phyloP scores from a whole-genome alignment of 176 grass and related monocot genomes.

The Ensete glaucum region DNA sequence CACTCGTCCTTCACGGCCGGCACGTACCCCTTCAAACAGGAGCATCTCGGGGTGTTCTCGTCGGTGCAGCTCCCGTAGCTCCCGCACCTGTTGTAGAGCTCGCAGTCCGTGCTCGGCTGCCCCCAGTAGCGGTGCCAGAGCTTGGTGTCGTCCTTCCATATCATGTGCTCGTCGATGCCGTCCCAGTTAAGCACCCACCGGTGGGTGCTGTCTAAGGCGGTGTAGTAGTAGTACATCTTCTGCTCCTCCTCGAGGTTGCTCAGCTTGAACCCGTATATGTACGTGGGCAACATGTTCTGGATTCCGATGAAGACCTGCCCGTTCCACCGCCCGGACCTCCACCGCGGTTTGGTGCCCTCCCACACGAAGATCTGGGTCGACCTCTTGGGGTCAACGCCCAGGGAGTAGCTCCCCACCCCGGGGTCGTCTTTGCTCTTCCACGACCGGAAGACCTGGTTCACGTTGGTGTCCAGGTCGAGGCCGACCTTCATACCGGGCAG shows the following conservation, averaged over 20 bases:
- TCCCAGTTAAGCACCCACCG: slow-evolving; percentile 22
- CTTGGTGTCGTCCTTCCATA: slow-evolving; percentile 10
- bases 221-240: slow-evolving; percentile 49
- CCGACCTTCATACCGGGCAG: slow-evolving; percentile 46
- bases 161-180: slow-evolving; percentile 23
- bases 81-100: slow-evolving; percentile 59
- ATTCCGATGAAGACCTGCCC: slow-evolving; percentile 40
- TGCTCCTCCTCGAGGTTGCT: slow-evolving; percentile 30
- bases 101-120: slow-evolving; percentile 44
- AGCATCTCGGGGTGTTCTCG: slow-evolving; percentile 25
- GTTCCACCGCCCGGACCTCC: slow-evolving; percentile 42
- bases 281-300: slow-evolving; percentile 31
- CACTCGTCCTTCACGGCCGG: slow-evolving; percentile 31
- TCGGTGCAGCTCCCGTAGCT: slow-evolving; percentile 35
- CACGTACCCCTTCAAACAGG: slow-evolving; percentile 39
- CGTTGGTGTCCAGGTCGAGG: slow-evolving; percentile 20
- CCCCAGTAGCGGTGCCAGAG: slow-evolving; percentile 22
- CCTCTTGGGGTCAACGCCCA: slow-evolving; percentile 41
- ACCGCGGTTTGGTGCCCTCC: slow-evolving; percentile 20
- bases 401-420: slow-evolving; percentile 35
- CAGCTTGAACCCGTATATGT: slow-evolving; percentile 38
- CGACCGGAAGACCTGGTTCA: slow-evolving; percentile 35
- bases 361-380: slow-evolving; percentile 68
- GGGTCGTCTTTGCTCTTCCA: slow-evolving; percentile 45
- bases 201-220: slow-evolving; percentile 21